Evolutionary conservation across 352 stramenopile genomes (phyloP).

Genomic region (Phytophthora colocasiae): DNA sequence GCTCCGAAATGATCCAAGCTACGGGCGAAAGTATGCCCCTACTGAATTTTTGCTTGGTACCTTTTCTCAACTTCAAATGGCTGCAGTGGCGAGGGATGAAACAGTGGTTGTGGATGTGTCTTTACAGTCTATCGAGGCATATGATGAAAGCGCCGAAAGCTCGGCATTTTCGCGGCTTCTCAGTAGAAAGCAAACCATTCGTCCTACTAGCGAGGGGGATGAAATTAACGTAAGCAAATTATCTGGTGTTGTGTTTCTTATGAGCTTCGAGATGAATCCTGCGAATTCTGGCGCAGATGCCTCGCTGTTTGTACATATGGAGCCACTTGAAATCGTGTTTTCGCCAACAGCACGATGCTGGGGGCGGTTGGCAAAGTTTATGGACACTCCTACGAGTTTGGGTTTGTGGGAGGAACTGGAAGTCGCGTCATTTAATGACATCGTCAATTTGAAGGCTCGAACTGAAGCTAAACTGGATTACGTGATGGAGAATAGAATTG

Average conservation of each 20-base stretch:
- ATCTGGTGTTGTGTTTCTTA: slow-evolving; percentile 76
- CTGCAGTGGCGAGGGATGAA: slow-evolving; percentile 68
- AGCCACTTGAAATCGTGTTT: slow-evolving; percentile 87
- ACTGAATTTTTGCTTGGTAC: slow-evolving; percentile 82
- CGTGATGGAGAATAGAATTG: slow-evolving; percentile 87
- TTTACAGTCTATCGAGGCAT: slow-evolving; percentile 87
- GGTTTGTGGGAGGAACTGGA: slow-evolving; percentile 89
- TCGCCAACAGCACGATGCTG: slow-evolving; percentile 87
- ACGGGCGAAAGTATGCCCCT: slow-evolving; percentile 69
- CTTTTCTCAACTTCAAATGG: slow-evolving; percentile 82
- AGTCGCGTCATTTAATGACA: slow-evolving; percentile 90
- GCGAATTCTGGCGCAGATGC: slow-evolving; percentile 70
- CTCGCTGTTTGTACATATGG: slow-evolving; percentile 83
- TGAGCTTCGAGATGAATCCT: slow-evolving; percentile 87
- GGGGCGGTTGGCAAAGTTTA: slow-evolving; percentile 73
- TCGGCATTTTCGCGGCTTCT: slow-evolving; percentile 83
- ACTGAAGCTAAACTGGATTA: slow-evolving; percentile 92
- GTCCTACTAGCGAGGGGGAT: slow-evolving; percentile 52
- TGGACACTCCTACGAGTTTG: slow-evolving; percentile 79
- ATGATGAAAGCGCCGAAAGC: slow-evolving; percentile 88
- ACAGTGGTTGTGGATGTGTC: slow-evolving; percentile 85
- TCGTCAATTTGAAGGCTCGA: slow-evolving; percentile 89
- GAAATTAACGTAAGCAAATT: slow-evolving; percentile 70
- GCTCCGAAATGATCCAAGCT: slow-evolving; percentile 67
- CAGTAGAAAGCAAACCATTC: slow-evolving; percentile 68